Conservation (phyloP, 2,329 filamentous ascomycete species). For the Shiraia bambusicola region DNA sequence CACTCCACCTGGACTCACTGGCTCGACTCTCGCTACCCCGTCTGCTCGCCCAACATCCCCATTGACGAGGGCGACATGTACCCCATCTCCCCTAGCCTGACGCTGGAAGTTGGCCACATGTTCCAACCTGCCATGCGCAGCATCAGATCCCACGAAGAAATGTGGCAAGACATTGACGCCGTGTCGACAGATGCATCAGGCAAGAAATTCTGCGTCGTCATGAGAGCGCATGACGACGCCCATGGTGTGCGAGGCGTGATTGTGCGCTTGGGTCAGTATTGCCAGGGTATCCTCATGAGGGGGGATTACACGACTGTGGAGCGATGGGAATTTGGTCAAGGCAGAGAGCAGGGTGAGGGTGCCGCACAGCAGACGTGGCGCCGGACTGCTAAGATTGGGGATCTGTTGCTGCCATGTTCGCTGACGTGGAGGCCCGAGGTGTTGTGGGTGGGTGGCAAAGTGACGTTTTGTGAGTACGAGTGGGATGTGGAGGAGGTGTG, state of each 20-base stretch:
- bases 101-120: conserved; percentile 60
- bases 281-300: conserved; percentile 58
- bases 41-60: conserved; percentile 33
- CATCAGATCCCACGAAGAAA: conserved; percentile 63
- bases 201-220: conserved; percentile 41
- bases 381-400: conserved; percentile 42
- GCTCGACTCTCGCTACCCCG: conserved; percentile 56
- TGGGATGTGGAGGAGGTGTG: conserved; percentile 46
- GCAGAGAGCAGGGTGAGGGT: conserved; percentile 11
- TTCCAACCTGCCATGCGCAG: conserved; percentile 57
- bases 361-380: too few relatives aligned
- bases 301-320: conserved; percentile 52
- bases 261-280: conserved; percentile 56
- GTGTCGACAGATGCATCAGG: conserved; percentile 6
- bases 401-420: conserved; percentile 45
- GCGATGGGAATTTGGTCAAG: conserved; percentile 53
- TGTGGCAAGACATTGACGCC: conserved; percentile 59
- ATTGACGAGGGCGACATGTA: conserved; percentile 61
- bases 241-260: conserved; percentile 52
- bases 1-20: conserved; percentile 59
- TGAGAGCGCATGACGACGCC: conserved; percentile 42
- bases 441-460: conserved; percentile 31
- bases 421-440: conserved; percentile 35
- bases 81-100: conserved; percentile 28
- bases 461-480: conserved; percentile 36